phyloP scores from a whole-genome alignment of 1,284 basidiomycete genomes.

The Malassezia japonica region DNA sequence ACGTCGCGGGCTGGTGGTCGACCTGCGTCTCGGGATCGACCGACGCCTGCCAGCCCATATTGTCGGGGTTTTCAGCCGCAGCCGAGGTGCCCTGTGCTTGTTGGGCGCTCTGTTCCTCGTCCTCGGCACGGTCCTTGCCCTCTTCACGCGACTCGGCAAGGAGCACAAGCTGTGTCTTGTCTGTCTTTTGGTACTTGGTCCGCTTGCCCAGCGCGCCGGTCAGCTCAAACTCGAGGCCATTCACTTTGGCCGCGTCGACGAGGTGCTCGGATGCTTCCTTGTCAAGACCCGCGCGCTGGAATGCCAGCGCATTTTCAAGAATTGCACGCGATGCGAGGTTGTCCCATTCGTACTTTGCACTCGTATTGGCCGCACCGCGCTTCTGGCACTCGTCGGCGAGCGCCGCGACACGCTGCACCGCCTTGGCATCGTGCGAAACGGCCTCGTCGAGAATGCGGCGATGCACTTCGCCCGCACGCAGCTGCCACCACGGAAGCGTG shows the following conservation, averaged over 20 bases:
- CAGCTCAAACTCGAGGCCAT: slow-evolving; percentile 76
- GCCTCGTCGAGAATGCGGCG: slow-evolving; percentile 78
- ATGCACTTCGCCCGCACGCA: slow-evolving; percentile 67
- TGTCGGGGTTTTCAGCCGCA: slow-evolving; percentile 4
- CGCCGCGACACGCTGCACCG: slow-evolving; percentile 54
- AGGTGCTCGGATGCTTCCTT: slow-evolving; percentile 70
- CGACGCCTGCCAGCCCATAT: slow-evolving; percentile 23
- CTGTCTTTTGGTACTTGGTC: slow-evolving; percentile 83
- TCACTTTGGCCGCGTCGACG: slow-evolving; percentile 65
- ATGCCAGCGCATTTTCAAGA: slow-evolving; percentile 70
- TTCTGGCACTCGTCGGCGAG: slow-evolving; percentile 50
- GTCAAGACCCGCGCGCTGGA: slow-evolving; percentile 66
- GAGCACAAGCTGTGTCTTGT: slow-evolving; percentile 82
- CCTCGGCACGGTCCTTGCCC: slow-evolving; percentile 27
- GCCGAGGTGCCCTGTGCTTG: too few species aligned
- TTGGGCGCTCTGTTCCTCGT: slow-evolving; percentile 16
- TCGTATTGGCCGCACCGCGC: slow-evolving; percentile 46
- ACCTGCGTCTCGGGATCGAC: slow-evolving; percentile 27
- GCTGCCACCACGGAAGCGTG: slow-evolving; percentile 58
- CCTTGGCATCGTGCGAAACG: slow-evolving; percentile 56
- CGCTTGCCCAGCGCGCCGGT: slow-evolving; percentile 86
- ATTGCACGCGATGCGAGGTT: slow-evolving; percentile 64
- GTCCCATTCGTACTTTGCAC: slow-evolving; percentile 41
- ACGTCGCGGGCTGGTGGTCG: slow-evolving; percentile 59
- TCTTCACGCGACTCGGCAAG: slow-evolving; percentile 64